These are phyloP conservation scores for Penicillium flavigenum DNA, from an alignment of 495 filamentous ascomycete species.

Conservation along the genomic window DNA sequence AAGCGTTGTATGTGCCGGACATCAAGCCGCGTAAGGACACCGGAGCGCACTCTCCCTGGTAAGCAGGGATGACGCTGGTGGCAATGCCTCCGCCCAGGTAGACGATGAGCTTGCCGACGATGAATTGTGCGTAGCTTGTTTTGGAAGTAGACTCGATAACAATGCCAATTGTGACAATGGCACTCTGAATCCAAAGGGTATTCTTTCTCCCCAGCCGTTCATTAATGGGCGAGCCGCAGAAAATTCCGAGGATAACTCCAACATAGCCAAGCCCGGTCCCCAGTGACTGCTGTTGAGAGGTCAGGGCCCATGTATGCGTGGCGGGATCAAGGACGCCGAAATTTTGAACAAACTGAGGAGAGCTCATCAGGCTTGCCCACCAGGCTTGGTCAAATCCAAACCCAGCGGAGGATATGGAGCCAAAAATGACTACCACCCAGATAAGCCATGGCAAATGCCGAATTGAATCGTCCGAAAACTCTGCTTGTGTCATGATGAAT, in stretches of 20 bases:
- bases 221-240: conserved; percentile 2
- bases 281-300: conserved; percentile 1
- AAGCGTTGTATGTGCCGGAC: conserved; percentile 7
- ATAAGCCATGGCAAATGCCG: conserved; percentile 1
- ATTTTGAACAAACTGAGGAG: not conserved
- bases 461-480: not conserved
- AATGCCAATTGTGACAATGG: conserved; percentile 2
- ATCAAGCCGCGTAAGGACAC: conserved; percentile 5
- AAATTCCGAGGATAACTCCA: conserved; percentile 7
- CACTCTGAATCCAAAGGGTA: not conserved
- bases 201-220: conserved; percentile 9
- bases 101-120: conserved; percentile 5
- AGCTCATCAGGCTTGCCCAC: not conserved
- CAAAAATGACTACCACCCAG: not conserved
- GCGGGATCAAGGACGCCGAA: not conserved
- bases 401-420: not conserved
- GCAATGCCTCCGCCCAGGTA: conserved; percentile 10
- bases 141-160: conserved; percentile 3
- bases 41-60: conserved; percentile 8
- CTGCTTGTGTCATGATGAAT: not conserved
- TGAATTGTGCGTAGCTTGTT: conserved; percentile 4
- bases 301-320: not conserved
- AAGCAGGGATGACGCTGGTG: conserved; percentile 9
- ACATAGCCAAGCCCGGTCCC: conserved; percentile 9
- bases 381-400: not conserved